Evolutionary conservation across 2,329 filamentous ascomycete species (phyloP).

Genomic region (Thielaviopsis ethacetica): DNA sequence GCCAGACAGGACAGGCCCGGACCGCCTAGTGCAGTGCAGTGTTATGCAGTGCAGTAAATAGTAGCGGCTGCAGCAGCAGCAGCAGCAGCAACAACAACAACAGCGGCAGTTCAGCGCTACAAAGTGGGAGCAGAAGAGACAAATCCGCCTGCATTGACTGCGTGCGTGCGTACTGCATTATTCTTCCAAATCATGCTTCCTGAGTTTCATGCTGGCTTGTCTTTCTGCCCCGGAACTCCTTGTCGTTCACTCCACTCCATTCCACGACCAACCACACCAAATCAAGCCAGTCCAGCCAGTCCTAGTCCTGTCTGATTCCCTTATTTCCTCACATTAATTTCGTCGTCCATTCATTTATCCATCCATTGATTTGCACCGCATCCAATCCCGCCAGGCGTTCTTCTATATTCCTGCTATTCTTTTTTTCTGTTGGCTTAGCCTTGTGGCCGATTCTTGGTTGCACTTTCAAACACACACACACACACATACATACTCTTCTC

Average conservation of each 20-base stretch:
- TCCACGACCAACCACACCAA: background rate
- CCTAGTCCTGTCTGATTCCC: too few species aligned
- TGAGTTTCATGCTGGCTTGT: constrained; percentile 7
- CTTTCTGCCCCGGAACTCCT: background rate
- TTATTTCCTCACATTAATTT: background rate
- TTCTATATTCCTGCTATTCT: background rate
- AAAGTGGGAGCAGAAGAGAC: constrained; percentile 1
- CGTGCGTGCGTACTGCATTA: background rate
- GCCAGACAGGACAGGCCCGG: background rate
- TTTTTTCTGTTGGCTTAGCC: background rate
- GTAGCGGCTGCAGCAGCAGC: background rate
- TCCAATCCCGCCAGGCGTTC: too few species aligned
- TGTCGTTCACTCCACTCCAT: background rate
- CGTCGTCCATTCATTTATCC: background rate
- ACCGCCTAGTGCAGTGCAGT: background rate
- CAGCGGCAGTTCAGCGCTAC: background rate
- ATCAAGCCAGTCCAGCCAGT: background rate
- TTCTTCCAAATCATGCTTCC: constrained; percentile 5
- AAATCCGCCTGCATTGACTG: background rate
- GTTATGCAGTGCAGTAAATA: background rate
- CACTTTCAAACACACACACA: background rate
- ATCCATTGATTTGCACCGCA: background rate
- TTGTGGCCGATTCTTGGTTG: too few species aligned
- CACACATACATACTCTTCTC: background rate
- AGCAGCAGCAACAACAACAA: background rate